A percentile compares a stretch with the other conserved stretches of the same genome.
Conservation (phyloP, 352 stramenopile genomes). For the Elongisporangium senticosum region DNA sequence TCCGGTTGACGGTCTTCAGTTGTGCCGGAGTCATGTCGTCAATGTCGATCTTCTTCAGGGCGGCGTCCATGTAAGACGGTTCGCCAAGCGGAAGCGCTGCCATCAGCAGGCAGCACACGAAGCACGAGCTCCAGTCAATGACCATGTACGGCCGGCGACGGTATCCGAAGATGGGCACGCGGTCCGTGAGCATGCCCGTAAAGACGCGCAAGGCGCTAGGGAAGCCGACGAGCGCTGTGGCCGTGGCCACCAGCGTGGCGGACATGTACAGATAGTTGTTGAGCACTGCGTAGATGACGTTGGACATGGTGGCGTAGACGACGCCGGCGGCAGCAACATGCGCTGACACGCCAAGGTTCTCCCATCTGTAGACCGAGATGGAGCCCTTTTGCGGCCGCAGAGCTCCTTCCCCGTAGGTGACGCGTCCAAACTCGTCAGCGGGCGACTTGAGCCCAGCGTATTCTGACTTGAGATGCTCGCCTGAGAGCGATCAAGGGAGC, state of each 20-base stretch:
- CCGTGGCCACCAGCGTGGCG: slow-evolving; percentile 27
- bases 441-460: slow-evolving; percentile 4
- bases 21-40: slow-evolving; percentile 16
- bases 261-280: slow-evolving; percentile 45
- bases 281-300: slow-evolving; percentile 34
- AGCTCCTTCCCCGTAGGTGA: background rate
- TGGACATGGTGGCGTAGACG: slow-evolving; percentile 19
- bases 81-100: slow-evolving; percentile 23
- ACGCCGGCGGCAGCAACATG: slow-evolving; percentile 28
- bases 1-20: slow-evolving; percentile 18
- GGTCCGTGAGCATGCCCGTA: slow-evolving; percentile 65
- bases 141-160: slow-evolving; percentile 70
- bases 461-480: background rate
- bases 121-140: slow-evolving; percentile 32
- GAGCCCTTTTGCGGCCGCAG: slow-evolving; percentile 6
- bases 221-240: slow-evolving; percentile 26
- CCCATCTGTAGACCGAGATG: slow-evolving; percentile 18
- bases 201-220: slow-evolving; percentile 34
- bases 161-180: slow-evolving; percentile 60
- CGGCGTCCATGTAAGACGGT: slow-evolving; percentile 22
- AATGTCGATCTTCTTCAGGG: slow-evolving; percentile 9
- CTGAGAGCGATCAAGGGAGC: no score
- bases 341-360: slow-evolving; percentile 38
- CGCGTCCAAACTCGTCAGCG: background rate
- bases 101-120: slow-evolving; percentile 24